phyloP scores from a whole-genome alignment of 306 rosid genomes.

The Sicyos baderoa region DNA sequence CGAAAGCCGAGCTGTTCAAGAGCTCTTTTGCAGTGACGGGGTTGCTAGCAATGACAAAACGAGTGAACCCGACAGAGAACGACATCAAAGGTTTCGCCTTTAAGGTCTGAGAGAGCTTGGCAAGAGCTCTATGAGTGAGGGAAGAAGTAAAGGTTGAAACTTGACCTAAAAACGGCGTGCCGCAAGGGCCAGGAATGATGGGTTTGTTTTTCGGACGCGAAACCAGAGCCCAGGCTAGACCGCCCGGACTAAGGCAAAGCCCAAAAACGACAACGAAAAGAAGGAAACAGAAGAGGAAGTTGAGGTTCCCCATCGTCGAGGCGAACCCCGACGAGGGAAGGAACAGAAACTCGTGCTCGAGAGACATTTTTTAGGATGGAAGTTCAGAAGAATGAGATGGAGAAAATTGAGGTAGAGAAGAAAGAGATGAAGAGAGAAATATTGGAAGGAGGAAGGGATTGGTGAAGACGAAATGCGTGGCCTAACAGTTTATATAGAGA shows the following conservation, averaged over 20 bases:
- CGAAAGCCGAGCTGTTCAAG: slow-evolving; percentile 44
- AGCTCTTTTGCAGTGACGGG: slow-evolving; percentile 67
- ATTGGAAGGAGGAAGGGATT: background rate
- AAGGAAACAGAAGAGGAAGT: slow-evolving; percentile 20
- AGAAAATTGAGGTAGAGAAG: background rate
- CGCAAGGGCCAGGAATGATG: slow-evolving; percentile 56
- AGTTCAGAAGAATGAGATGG: background rate
- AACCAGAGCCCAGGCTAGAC: slow-evolving; percentile 57
- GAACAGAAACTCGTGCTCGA: slow-evolving; percentile 31
- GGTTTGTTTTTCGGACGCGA: background rate
- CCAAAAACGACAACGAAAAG: slow-evolving; percentile 20
- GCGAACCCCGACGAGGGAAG: slow-evolving; percentile 27
- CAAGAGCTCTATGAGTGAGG: slow-evolving; percentile 37
- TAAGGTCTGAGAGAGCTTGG: slow-evolving; percentile 27
- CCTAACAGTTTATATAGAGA: too few species aligned
- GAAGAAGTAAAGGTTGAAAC: slow-evolving; percentile 24
- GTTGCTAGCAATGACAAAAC: slow-evolving; percentile 44
- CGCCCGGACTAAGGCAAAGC: slow-evolving; percentile 49
- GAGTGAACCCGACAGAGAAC: slow-evolving; percentile 56
- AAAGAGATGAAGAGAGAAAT: background rate
- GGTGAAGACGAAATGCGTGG: too few species aligned
- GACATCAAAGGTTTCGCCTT: slow-evolving; percentile 50
- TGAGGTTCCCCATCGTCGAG: slow-evolving; percentile 22
- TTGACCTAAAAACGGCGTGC: slow-evolving; percentile 34
- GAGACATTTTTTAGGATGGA: slow-evolving; percentile 28